Evolutionary conservation across 345 rosid genomes (phyloP).

Genomic region (Diplotaxis tenuifolia): DNA sequence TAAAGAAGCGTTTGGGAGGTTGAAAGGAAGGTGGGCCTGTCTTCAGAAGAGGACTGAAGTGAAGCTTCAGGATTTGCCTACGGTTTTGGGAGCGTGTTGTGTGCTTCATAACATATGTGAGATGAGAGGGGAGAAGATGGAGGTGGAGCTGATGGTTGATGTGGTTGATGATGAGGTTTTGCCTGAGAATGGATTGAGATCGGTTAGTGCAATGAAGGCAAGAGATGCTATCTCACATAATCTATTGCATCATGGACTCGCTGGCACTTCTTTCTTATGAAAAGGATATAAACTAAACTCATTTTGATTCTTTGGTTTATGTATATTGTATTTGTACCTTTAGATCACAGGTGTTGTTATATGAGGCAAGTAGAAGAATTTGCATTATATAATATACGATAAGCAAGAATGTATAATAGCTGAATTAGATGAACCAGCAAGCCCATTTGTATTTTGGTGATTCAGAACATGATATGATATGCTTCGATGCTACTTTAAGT

Average conservation of each 20-base stretch:
- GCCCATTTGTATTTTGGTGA: no score
- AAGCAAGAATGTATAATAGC: background rate
- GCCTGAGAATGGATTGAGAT: constrained; percentile 56
- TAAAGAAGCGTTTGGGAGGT: constrained; percentile 62
- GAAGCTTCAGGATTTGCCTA: constrained; percentile 73
- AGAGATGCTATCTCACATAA: constrained; percentile 76
- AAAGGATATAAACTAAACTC: constrained; percentile 3
- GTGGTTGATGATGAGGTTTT: constrained; percentile 71
- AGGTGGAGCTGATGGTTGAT: constrained; percentile 45
- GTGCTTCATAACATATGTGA: constrained; percentile 80
- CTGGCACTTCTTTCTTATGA: constrained; percentile 62
- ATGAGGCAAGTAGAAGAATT: constrained; percentile 28
- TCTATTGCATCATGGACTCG: constrained; percentile 73
- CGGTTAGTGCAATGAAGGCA: constrained; percentile 53
- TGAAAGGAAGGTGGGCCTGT: constrained; percentile 77
- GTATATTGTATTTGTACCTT: constrained; percentile 33
- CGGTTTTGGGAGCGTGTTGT: constrained; percentile 76
- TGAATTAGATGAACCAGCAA: constrained; percentile 5
- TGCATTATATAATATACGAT: constrained; percentile 9
- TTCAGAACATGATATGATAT: no score
- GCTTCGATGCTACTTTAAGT: no score
- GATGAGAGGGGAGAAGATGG: constrained; percentile 51
- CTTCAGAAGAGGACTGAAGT: constrained; percentile 79
- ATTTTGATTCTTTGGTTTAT: constrained; percentile 40
- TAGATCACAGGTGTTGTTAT: constrained; percentile 17